Evolutionary conservation across 2,329 filamentous ascomycete genomes (phyloP), one percentile per base, ranked within the genome.

Genomic region (Aspergillus amoenus): DNA sequence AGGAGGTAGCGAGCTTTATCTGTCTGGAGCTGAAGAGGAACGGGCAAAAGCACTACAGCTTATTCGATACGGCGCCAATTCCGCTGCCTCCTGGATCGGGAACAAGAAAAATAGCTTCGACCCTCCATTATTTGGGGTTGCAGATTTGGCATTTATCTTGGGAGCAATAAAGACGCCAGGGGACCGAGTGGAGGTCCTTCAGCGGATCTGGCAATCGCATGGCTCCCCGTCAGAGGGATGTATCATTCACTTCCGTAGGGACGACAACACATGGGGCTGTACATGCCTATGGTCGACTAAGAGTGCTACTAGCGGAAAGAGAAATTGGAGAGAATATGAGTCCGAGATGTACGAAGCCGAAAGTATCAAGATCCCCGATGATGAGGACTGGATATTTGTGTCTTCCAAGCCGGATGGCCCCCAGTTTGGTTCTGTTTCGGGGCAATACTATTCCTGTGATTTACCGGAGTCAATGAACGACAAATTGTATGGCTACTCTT

Each of bases 41-140:
- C 22, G 21, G 34, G 41, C 41, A 24, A 13, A 21, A 2, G 55
- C 55, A 32, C 32, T 47, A 24, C 55, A 56, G 41, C 48, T 56
- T 13, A 43, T 56, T 15, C 32, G 34, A 15, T 56, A 56, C 37
- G 55, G 55, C 13, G 13, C 34, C 7, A 52, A 52, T n/a, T 41
- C 22, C 9, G 55, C 41, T 6, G 47, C 13, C 2, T 11, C 15
- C 13, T 52, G 55, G 42, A 52, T 56, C n/a, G 55, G 48, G 12
- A 56, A 52, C 15, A 9, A 18, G 12, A 22, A 9, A 13, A 15
- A 17, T 24, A 15, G 18, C n/a, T 13, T 13, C 34, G 6, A 41
- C 2, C n/a, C 15, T 39, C 27, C 40, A 2, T 43, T 44, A 30
- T 52, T 52, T 13, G 49, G 49, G 3, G 8, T 52, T 15, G 44